Conservation (phyloP, 2,329 filamentous ascomycete genomes). For the Arthroderma sp. region DNA sequence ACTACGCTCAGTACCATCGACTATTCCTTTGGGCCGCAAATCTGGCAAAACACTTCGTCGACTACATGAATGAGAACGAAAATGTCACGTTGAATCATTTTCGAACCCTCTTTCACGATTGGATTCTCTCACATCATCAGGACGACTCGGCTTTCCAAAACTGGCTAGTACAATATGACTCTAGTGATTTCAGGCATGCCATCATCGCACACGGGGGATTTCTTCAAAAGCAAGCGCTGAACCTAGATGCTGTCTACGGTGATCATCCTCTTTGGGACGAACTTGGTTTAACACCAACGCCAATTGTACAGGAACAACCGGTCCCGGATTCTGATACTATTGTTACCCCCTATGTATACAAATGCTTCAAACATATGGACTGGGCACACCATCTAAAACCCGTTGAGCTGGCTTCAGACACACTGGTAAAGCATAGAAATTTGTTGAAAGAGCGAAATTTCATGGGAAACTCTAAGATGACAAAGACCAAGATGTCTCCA, state of each 20-base stretch:
- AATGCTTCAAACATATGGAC: constrained; percentile 48
- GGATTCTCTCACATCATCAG: constrained; percentile 39
- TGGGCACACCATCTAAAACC: constrained; percentile 36
- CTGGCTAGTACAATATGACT: constrained; percentile 42
- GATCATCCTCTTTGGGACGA: constrained; percentile 44
- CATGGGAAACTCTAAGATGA: constrained; percentile 1
- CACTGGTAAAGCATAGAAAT: constrained; percentile 5
- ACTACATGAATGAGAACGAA: constrained; percentile 39
- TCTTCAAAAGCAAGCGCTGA: constrained; percentile 50
- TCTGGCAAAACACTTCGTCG: constrained; percentile 57
- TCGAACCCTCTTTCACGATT: constrained; percentile 41
- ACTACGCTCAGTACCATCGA: constrained; percentile 49
- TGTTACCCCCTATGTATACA: constrained; percentile 55
- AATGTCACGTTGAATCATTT: constrained; percentile 46
- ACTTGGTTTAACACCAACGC: constrained; percentile 19
- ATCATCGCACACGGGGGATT: constrained; percentile 49
- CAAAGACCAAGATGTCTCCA: neutral
- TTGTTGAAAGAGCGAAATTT: constrained; percentile 6
- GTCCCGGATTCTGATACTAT: constrained; percentile 35
- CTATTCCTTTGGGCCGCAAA: constrained; percentile 60
- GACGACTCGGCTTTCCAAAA: constrained; percentile 28
- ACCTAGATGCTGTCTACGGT: constrained; percentile 29
- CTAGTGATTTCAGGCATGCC: constrained; percentile 49
- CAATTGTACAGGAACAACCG: constrained; percentile 19
- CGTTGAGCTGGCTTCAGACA: constrained; percentile 31